Conservation (phyloP, 129 eudicot species). For the Flaveria linearis region DNA sequence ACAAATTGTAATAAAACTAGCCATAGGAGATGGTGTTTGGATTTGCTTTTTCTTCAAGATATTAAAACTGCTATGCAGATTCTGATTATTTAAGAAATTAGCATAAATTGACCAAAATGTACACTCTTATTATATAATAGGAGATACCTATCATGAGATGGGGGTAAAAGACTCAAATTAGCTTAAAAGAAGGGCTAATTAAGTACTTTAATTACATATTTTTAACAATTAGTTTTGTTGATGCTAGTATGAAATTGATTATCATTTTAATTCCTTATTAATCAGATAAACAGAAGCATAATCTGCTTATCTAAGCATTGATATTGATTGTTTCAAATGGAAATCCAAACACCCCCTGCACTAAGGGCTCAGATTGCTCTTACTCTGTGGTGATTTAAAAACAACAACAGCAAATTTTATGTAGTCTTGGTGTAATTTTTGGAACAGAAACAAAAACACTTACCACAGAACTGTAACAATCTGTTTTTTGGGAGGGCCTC, state of each 20-base stretch:
- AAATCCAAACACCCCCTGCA: slow-evolving; percentile 6
- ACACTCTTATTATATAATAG: background rate
- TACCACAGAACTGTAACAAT: slow-evolving; percentile 64
- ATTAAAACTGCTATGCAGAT: background rate
- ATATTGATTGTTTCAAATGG: background rate
- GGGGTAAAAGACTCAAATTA: background rate
- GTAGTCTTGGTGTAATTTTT: background rate
- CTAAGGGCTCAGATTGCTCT: background rate
- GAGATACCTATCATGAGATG: background rate
- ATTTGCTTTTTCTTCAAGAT: background rate
- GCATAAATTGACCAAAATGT: background rate
- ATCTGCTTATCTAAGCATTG: background rate
- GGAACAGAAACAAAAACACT: slow-evolving; percentile 16
- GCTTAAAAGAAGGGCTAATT: background rate
- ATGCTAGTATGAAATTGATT: background rate
- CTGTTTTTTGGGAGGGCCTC: slow-evolving; percentile 70
- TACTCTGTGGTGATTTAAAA: background rate
- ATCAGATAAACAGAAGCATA: slow-evolving; percentile 1
- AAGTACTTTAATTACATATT: background rate
- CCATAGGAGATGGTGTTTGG: background rate
- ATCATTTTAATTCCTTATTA: background rate
- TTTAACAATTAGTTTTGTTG: background rate
- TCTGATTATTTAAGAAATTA: background rate
- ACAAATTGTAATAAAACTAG: background rate
- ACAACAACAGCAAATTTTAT: background rate